Evolutionary conservation across 192 early-diverging fungal species (phyloP).

Genomic region (Backusella morwellensis): DNA sequence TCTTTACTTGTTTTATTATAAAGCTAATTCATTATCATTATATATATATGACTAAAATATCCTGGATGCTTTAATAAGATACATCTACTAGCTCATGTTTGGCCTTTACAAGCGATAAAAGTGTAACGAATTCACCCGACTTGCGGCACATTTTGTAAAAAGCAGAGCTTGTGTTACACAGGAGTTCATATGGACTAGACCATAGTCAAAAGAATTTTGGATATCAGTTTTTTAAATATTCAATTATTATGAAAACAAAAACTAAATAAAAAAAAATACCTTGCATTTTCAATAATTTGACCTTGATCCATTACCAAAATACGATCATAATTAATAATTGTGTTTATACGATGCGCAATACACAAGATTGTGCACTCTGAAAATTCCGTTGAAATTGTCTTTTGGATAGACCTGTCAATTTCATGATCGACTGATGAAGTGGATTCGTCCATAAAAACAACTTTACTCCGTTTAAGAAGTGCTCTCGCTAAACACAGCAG

Average conservation of each 20-base stretch:
- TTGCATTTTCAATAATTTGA: conserved; percentile 72
- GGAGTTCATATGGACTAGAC: conserved; percentile 59
- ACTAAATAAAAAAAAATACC: conserved; percentile 18
- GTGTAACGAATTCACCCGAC: conserved; percentile 75
- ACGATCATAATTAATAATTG: conserved; percentile 67
- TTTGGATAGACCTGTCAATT: conserved; percentile 55
- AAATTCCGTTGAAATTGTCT: conserved; percentile 50
- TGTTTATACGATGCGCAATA: conserved; percentile 56
- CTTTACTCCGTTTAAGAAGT: conserved; percentile 49
- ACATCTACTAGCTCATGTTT: conserved; percentile 18
- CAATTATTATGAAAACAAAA: not conserved
- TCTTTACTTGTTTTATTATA: not conserved
- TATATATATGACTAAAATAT: not conserved
- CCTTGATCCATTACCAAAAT: conserved; percentile 80
- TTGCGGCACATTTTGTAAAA: conserved; percentile 78
- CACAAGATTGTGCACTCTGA: conserved; percentile 56
- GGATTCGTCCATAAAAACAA: conserved; percentile 57
- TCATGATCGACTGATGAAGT: conserved; percentile 54
- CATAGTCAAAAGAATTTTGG: not conserved
- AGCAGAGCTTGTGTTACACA: conserved; percentile 51
- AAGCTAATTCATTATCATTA: not conserved
- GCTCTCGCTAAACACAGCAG: conserved; percentile 77
- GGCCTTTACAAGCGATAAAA: conserved; percentile 55
- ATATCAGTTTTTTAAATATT: not conserved
- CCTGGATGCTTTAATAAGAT: not conserved